Evolutionary conservation across 2,329 filamentous ascomycete species (phyloP), one percentile per base, ranked within the genome.

Genomic region (Coniochaeta ligniaria): DNA sequence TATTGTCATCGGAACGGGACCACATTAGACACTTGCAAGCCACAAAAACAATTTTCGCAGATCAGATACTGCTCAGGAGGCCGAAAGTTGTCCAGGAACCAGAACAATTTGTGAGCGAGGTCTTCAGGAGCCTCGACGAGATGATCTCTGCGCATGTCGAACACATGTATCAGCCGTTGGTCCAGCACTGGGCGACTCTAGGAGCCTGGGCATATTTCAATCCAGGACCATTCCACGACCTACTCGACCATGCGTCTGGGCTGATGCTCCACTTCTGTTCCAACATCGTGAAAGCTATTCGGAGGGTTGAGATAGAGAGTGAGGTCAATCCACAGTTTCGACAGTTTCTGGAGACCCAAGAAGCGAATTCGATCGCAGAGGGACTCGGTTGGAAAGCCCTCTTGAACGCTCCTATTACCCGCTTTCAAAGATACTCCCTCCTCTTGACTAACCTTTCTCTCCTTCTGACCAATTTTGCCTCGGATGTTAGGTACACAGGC

Each of bases 371-470:
- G 3, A 5, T n/a, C 3, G 38, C 91, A 0, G 86, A 89, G 65
- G 89, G 93, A 68, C 82, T 98, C 52, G 91, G 91, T 63, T 98
- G 94, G 91, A 92, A 95, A 63, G 96, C 91, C 6, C 99, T 92
- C 72, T 80, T 99, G 50, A 97, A 98, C 72, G 87, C 90, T 3
- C 95, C 95, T 0, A 95, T 99, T 66, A 96, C 94, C 57, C 85
- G 95, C 64, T 81, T 99, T 60, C 95, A 97, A 74, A 85, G 94
- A 63, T 98, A 98, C 70, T 87, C 88, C 45, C 82, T 99, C 26
- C 81, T 99, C 11, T 80, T 99, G 12, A 81, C 85, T 38, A 95
- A 90, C 0, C 91, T n/a, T n/a, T n/a, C n/a, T n/a, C n/a, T n/a
- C n/a, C n/a, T n/a, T n/a, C n/a, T n/a, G n/a, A n/a, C n/a, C n/a